These are phyloP conservation scores for Plectosphaerella cucumerina DNA, from an alignment of 2,329 filamentous ascomycete genomes.

Conservation along the genomic window DNA sequence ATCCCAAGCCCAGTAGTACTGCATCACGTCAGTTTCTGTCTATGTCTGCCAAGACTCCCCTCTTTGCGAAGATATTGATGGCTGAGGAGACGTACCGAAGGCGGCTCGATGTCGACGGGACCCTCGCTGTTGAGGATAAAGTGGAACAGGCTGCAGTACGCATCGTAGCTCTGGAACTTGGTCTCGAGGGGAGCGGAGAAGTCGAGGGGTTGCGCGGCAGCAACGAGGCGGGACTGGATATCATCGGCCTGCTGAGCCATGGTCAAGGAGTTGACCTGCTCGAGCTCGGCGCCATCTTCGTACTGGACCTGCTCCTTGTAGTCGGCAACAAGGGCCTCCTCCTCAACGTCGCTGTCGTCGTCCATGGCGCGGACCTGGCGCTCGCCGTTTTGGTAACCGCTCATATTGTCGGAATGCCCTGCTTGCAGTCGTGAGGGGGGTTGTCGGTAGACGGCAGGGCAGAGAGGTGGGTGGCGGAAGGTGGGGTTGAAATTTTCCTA, in stretches of 20 bases:
- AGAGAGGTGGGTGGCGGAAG: constrained; percentile 8
- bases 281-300: constrained; percentile 74
- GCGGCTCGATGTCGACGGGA: constrained; percentile 94
- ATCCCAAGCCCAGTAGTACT: constrained; percentile 99
- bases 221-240: constrained; percentile 85
- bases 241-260: constrained; percentile 78
- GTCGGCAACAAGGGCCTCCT: constrained; percentile 92
- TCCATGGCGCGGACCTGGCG: constrained; percentile 57
- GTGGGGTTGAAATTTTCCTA: constrained; percentile 10
- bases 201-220: constrained; percentile 90
- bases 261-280: constrained; percentile 65
- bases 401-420: constrained; percentile 37
- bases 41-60: background rate
- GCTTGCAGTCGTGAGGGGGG: background rate
- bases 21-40: constrained; percentile 13
- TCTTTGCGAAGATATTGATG: background rate
- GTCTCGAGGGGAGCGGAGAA: constrained; percentile 93
- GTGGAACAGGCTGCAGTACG: constrained; percentile 99
- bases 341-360: constrained; percentile 91
- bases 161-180: constrained; percentile 98
- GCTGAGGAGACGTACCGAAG: constrained; percentile 67
- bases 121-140: constrained; percentile 99
- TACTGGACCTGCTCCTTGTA: constrained; percentile 96
- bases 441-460: constrained; percentile 16
- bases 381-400: constrained; percentile 57